Evolutionary conservation across 2,329 filamentous ascomycete species (phyloP).

Genomic region (Hypoxylon sp.): DNA sequence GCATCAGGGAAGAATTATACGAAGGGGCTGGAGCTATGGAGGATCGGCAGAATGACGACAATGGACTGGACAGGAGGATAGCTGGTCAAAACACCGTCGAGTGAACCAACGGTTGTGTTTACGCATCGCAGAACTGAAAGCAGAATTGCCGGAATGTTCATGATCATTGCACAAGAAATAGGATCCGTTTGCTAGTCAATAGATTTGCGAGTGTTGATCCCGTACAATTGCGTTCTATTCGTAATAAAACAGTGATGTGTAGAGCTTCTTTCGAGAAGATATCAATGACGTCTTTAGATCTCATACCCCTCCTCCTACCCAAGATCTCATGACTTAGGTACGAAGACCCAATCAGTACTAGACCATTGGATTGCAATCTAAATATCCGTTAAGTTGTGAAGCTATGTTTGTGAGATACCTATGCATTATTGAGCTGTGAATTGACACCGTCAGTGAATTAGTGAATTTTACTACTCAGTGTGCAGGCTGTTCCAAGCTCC

Average conservation of each 20-base stretch:
- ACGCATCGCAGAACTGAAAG: slow-evolving; percentile 44
- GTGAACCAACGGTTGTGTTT: slow-evolving; percentile 51
- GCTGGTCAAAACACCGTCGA: slow-evolving; percentile 53
- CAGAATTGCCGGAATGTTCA: slow-evolving; percentile 38
- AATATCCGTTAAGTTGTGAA: background rate
- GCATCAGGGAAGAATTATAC: slow-evolving; percentile 30
- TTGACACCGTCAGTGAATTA: too few relatives aligned
- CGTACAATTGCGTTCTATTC: slow-evolving; percentile 8
- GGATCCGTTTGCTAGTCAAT: slow-evolving; percentile 48
- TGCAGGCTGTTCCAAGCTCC: too few relatives aligned
- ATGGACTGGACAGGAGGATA: slow-evolving; percentile 49
- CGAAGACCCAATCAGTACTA: background rate
- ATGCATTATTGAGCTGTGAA: background rate
- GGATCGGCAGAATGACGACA: slow-evolving; percentile 55
- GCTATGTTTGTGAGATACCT: background rate
- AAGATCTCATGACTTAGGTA: background rate
- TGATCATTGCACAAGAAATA: slow-evolving; percentile 45
- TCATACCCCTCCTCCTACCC: slow-evolving; percentile 22
- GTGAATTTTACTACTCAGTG: too few relatives aligned
- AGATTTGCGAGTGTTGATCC: slow-evolving; percentile 46
- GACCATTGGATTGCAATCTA: background rate
- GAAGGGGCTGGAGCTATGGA: slow-evolving; percentile 49
- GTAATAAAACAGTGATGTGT: slow-evolving; percentile 11
- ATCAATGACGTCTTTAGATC: slow-evolving; percentile 27
- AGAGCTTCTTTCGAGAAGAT: slow-evolving; percentile 6